Evolutionary conservation across 1,139 yeast genomes (phyloP).

Genomic region (Eremothecium gossypii): DNA sequence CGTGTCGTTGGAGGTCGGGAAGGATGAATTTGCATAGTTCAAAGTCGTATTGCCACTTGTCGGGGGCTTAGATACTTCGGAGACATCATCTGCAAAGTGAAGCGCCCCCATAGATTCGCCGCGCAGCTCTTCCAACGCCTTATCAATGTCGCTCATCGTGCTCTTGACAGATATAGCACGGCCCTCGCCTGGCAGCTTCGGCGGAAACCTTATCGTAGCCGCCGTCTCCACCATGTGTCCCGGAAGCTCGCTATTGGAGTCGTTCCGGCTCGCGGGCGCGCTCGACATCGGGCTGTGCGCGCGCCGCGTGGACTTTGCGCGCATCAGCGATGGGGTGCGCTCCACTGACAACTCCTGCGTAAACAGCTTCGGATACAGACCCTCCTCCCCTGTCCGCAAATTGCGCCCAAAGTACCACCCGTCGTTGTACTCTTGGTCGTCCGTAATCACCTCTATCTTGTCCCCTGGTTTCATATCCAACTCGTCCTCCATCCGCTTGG

Average conservation of each 20-base stretch:
- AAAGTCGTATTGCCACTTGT: constrained; percentile 2
- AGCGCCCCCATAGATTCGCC: constrained; percentile 19
- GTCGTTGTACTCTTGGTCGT: constrained; percentile 87
- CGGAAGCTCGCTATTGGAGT: constrained; percentile 16
- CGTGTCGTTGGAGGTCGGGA: constrained; percentile 6
- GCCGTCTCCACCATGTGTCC: constrained; percentile 22
- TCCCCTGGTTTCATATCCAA: constrained; percentile 74
- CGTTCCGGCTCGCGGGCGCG: constrained; percentile 11
- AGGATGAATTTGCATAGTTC: constrained; percentile 3
- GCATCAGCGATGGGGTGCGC: constrained; percentile 33
- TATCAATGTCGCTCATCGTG: constrained; percentile 75
- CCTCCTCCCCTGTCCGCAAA: constrained; percentile 58
- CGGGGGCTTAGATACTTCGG: not conserved
- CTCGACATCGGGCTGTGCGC: constrained; percentile 25
- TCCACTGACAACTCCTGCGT: constrained; percentile 41
- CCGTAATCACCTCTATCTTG: constrained; percentile 77
- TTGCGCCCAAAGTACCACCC: constrained; percentile 98
- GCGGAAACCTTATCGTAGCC: constrained; percentile 9
- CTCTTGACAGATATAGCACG: constrained; percentile 38
- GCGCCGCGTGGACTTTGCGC: constrained; percentile 51
- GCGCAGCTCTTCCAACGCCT: constrained; percentile 66
- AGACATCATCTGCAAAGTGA: not conserved
- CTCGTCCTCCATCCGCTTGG: constrained; percentile 85
- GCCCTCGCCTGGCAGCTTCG: constrained; percentile 6
- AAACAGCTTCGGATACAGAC: constrained; percentile 83